Evolutionary conservation across 345 rosid species (phyloP).

Genomic region (Eutrema yunnanense): DNA sequence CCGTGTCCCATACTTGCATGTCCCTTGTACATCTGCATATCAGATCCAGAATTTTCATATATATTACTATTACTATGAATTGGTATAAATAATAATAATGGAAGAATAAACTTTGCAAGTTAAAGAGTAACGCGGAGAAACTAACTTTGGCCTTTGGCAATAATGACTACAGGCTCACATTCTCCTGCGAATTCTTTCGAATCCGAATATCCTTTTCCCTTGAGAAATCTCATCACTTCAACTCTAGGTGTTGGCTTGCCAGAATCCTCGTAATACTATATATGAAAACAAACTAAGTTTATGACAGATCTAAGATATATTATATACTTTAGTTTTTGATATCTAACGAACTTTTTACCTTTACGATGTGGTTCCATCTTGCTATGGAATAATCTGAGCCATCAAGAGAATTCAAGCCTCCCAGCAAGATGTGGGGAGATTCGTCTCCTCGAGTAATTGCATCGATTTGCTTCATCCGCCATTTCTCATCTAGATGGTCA

Average conservation of each 20-base stretch:
- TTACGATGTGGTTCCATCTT: slow-evolving; percentile 83
- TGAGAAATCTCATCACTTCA: slow-evolving; percentile 63
- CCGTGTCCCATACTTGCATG: slow-evolving; percentile 92
- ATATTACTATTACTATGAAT: not conserved
- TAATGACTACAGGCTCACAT: slow-evolving; percentile 90
- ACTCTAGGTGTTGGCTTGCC: slow-evolving; percentile 86
- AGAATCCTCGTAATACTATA: slow-evolving; percentile 69
- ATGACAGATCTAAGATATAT: not conserved
- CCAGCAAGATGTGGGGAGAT: slow-evolving; percentile 67
- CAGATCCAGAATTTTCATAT: not conserved
- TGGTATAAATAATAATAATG: not conserved
- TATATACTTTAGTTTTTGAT: not conserved
- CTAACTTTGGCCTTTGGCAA: slow-evolving; percentile 92
- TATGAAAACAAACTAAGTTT: not conserved
- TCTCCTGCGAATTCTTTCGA: slow-evolving; percentile 77
- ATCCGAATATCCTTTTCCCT: slow-evolving; percentile 58
- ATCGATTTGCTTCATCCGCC: slow-evolving; percentile 87
- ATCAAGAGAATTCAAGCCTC: slow-evolving; percentile 73
- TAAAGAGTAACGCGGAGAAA: not conserved
- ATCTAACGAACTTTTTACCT: slow-evolving; percentile 30
- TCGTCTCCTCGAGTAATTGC: slow-evolving; percentile 56
- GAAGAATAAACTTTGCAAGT: not conserved
- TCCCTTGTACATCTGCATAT: slow-evolving; percentile 76
- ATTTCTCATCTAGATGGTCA: slow-evolving; percentile 85
- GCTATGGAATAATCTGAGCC: slow-evolving; percentile 73